These are phyloP conservation scores for Juglanconis sp. DNA, from an alignment of 2,329 filamentous ascomycete genomes.

Conservation along the genomic window DNA sequence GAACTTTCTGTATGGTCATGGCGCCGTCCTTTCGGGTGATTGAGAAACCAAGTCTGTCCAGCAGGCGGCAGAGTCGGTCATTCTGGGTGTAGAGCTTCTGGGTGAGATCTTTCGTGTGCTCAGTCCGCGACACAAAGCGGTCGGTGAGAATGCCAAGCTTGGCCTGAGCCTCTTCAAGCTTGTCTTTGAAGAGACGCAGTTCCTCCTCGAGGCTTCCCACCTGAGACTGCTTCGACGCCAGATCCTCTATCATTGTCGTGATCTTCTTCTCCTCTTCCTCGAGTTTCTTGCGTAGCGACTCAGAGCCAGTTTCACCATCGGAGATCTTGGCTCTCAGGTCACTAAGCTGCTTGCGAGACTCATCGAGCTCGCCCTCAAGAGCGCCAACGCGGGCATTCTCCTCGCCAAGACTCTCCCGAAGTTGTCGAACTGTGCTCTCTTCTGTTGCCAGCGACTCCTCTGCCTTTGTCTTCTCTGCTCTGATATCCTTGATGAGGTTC, in stretches of 20 bases:
- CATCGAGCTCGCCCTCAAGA: slow-evolving; percentile 55
- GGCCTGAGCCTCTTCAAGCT: slow-evolving; percentile 52
- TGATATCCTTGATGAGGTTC: slow-evolving; percentile 51
- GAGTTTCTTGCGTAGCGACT: slow-evolving; percentile 70
- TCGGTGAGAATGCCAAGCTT: slow-evolving; percentile 49
- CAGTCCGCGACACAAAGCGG: slow-evolving; percentile 67
- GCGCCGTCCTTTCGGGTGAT: slow-evolving; percentile 69
- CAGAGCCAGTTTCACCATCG: slow-evolving; percentile 80
- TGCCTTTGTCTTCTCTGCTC: slow-evolving; percentile 52
- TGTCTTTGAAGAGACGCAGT: slow-evolving; percentile 65
- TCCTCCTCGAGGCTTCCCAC: slow-evolving; percentile 75
- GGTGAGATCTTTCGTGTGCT: slow-evolving; percentile 77
- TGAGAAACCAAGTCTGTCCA: slow-evolving; percentile 84
- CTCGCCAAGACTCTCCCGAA: slow-evolving; percentile 52
- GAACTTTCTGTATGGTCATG: slow-evolving; percentile 72
- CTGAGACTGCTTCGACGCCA: slow-evolving; percentile 73
- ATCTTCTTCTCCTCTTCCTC: slow-evolving; percentile 73
- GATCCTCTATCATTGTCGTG: slow-evolving; percentile 62
- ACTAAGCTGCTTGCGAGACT: slow-evolving; percentile 67
- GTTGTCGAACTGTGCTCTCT: slow-evolving; percentile 48
- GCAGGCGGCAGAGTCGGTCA: slow-evolving; percentile 74
- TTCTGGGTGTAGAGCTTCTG: slow-evolving; percentile 80
- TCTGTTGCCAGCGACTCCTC: slow-evolving; percentile 51
- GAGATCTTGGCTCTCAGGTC: slow-evolving; percentile 69
- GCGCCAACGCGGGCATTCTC: slow-evolving; percentile 53